phyloP scores from a whole-genome alignment of 768 basidiomycete genomes.

The Mrakia hoshinonis region DNA sequence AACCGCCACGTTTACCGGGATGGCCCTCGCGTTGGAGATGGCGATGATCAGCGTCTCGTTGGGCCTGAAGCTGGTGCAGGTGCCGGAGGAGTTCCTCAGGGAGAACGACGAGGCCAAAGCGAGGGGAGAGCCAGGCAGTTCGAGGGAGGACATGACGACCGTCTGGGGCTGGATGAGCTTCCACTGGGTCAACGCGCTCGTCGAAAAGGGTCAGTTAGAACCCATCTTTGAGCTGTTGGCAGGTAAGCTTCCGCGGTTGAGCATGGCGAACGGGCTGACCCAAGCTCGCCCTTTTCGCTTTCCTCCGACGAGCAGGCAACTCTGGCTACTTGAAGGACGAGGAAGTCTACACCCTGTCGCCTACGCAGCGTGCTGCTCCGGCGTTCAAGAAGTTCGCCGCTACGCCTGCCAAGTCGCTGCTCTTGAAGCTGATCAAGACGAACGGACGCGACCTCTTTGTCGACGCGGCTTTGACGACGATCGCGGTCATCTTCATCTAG shows the following conservation, averaged over 20 bases:
- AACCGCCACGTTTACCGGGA: neutral
- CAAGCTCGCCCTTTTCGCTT: no score
- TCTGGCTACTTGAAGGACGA: constrained; percentile 24
- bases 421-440: neutral
- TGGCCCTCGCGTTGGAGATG: neutral
- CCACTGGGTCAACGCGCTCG: constrained; percentile 22
- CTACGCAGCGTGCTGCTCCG: constrained; percentile 20
- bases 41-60: constrained; percentile 1
- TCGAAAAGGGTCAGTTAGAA: constrained; percentile 17
- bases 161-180: constrained; percentile 28
- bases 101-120: constrained; percentile 11
- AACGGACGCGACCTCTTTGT: constrained; percentile 23
- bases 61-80: constrained; percentile 8
- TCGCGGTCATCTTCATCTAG: constrained; percentile 27
- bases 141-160: constrained; percentile 17
- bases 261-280: neutral
- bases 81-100: constrained; percentile 13
- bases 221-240: neutral
- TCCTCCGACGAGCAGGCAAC: neutral
- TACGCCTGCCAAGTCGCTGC: neutral
- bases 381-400: constrained; percentile 2
- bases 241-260: neutral
- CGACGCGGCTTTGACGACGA: constrained; percentile 12
- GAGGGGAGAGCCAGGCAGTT: constrained; percentile 8
- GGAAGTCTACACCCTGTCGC: constrained; percentile 24